Evolutionary conservation across 257 asterid genomes (phyloP).

Genomic region (Solanum dulcamara): DNA sequence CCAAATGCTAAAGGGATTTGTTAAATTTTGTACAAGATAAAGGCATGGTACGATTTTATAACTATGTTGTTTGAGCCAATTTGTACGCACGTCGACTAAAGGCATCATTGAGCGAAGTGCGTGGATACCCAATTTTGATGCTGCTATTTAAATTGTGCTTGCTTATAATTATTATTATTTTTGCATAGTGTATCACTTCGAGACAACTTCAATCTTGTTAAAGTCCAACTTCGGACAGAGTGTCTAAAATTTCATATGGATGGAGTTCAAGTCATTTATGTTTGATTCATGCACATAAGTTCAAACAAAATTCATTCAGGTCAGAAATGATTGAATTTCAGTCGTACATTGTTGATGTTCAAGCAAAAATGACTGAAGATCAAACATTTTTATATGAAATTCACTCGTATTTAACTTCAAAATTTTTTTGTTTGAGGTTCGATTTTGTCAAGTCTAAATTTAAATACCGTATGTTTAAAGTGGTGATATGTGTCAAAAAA

Average conservation of each 20-base stretch:
- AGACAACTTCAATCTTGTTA: not conserved
- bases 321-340: not conserved
- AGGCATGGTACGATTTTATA: not conserved
- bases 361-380: not conserved
- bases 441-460: too few species aligned
- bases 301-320: too few species aligned
- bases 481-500: too few species aligned
- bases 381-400: not conserved
- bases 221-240: not conserved
- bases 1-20: not conserved
- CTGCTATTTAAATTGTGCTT: not conserved
- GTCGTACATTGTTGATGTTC: not conserved
- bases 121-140: not conserved
- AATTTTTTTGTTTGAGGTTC: too few species aligned
- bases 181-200: not conserved
- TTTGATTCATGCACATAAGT: not conserved
- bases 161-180: too few species aligned
- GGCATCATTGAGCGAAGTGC: not conserved
- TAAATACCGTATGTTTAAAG: too few species aligned
- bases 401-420: too few species aligned
- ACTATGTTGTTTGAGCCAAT: not conserved
- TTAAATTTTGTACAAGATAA: not conserved
- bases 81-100: not conserved
- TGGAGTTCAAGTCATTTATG: not conserved
- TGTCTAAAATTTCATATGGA: not conserved